Evolutionary conservation across 257 asterid genomes (phyloP), one percentile per base, ranked within the genome.

Genomic region (Lithospermum erythrorhizon): DNA sequence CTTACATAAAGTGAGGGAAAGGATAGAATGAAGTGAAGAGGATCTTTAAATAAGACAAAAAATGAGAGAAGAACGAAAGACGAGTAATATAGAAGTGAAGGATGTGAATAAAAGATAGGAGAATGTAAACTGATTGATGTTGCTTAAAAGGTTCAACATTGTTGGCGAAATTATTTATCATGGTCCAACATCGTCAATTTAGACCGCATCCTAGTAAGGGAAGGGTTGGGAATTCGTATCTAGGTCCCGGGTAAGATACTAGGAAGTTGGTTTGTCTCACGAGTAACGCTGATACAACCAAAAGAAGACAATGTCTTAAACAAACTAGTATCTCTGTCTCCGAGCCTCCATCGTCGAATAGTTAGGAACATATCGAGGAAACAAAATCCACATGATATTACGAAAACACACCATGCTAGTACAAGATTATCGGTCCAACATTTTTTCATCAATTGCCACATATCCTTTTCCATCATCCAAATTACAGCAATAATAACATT

Each of bases 401-500:
- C 16, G 17, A 41, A 41, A 41, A 41, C 49, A 41, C 49, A 41
- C 49, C 49, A 41, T 41, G 49, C 49, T 14, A 13, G 14, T 1
- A 41, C 18, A 41, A 11, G 49, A 41, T 3, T 41, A 11, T 41
- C 4, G 4, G 49, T 41, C 49, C 49, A 41, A 41, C 49, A 13
- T 41, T 41, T 32, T 11, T 41, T 11, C 49, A 41, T 41, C 49
- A 13, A 14, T 41, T 14, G 0, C 18, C 49, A 41, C 49, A 14
- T 5, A 32, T 41, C 18, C 18, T 8, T 3, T 41, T 41, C 49
- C 62, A 54, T 68, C 24, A 55, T 35, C 29, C 77, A 25, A 61
- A 65, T 59, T 68, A 63, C 27, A 57, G 64, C 55, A 49, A 41
- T 21, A 62, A 21, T 11, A 23, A 29, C 29, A 30, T 60, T 27